Conservation (phyloP, 495 filamentous ascomycete species). For the Rhizodiscina lignyota region DNA sequence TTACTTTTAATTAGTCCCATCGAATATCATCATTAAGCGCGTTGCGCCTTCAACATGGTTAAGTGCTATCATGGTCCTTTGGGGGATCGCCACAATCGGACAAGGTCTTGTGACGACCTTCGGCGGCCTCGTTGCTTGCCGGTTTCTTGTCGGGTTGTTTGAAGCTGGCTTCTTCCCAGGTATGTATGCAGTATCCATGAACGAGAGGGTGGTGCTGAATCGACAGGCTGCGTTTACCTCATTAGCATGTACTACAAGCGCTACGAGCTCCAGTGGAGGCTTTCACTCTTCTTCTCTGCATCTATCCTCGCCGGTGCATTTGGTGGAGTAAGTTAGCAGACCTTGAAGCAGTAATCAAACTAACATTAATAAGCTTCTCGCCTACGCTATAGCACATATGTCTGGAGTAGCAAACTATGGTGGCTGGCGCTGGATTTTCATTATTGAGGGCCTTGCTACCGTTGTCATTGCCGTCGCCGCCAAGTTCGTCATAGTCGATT, state of each 20-base stretch:
- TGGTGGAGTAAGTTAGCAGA: slow-evolving; percentile 21
- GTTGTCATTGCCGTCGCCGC: slow-evolving; percentile 24
- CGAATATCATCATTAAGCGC: not conserved
- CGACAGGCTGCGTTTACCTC: not conserved
- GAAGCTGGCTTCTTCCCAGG: slow-evolving; percentile 1
- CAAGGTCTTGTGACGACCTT: not conserved
- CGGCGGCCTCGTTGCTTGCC: not conserved
- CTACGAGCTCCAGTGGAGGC: not conserved
- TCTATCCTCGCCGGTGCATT: slow-evolving; percentile 31
- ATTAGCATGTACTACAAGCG: not conserved
- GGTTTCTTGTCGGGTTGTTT: not conserved
- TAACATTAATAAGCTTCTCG: slow-evolving; percentile 21
- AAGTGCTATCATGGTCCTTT: not conserved
- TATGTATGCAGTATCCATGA: not conserved
- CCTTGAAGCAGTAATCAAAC: not conserved
- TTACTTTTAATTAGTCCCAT: not conserved
- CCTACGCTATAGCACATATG: slow-evolving; percentile 11
- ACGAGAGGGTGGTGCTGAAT: not conserved
- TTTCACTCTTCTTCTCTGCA: not conserved
- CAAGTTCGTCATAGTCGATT: slow-evolving; percentile 33
- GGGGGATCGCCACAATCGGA: not conserved
- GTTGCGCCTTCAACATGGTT: not conserved
- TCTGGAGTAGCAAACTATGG: slow-evolving; percentile 12
- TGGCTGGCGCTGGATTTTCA: slow-evolving; percentile 39
- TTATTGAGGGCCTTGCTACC: slow-evolving; percentile 32